Base-by-base conservation (phyloP, 352 stramenopile species). In the Pythium phragmitis region DNA sequence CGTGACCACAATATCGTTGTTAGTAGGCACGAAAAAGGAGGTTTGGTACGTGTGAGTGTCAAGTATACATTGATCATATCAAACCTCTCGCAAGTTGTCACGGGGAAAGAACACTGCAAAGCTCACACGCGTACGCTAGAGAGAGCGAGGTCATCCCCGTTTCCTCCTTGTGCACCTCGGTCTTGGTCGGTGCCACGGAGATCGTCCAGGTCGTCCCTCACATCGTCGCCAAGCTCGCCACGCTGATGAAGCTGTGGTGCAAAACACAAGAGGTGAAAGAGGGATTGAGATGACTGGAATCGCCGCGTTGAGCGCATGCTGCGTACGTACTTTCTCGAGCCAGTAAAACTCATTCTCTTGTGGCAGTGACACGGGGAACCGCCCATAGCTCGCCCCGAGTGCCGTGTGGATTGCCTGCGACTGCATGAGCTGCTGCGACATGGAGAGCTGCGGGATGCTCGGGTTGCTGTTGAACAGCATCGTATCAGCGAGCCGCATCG, bases 291-390 rank as follows among this genome's bases (percentile, higher is more conserved):
- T n/a, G 47, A 30, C 43, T 33, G 46, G n/a, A 28, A 52, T n/a
- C 19, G 16, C 19, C 11, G n/a, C 19, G 17, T 68, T 1, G 45
- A 47, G 60, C 23, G 17, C 14, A 60, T 5, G 43, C 1, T 23
- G 11, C 6, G 21, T 13, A 39, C 65, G 9, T 59, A 95, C 86
- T 82, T 94, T 96, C 58, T 96, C 83, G 34, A 96, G 70, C 87
- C 87, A 96, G 61, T 96, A 96, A 43, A 94, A 96, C 65, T 96
- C 81, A 49, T 88, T 96, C 53, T 91, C 82, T 64, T 92, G 83
- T 9, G 71, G 70, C 47, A 64, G 19, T 9, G 77, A 70, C 63
- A 87, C 73, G 60, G 34, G 56, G 16, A 80, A 80, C 7, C 68
- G 72, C 7, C 69, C 74, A 60, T 86, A 80, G 41, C 65, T 70